Evolutionary conservation across 75 land plant species (phyloP).

Genomic region (Pseudotsuga menziesii): DNA sequence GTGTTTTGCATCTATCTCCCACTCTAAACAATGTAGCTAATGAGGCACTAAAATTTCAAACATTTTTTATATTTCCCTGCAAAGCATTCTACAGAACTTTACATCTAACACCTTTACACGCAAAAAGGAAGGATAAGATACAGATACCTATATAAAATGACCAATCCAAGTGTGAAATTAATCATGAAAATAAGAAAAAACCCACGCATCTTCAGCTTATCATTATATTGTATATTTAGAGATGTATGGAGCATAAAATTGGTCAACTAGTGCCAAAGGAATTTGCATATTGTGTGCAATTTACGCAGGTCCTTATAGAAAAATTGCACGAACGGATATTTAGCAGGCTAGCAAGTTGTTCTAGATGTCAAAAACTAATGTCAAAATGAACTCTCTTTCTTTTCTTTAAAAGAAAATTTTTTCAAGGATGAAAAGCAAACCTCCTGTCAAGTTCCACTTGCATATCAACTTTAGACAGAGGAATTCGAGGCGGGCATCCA

Average conservation of each 20-base stretch:
- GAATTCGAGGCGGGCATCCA: constrained; percentile 88
- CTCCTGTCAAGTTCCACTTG: constrained; percentile 91
- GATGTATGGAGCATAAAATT: too few relatives aligned
- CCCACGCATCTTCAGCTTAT: too few relatives aligned
- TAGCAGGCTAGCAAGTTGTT: background rate
- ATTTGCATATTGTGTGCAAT: too few relatives aligned
- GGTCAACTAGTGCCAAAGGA: too few relatives aligned
- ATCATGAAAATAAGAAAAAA: background rate
- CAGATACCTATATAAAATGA: background rate
- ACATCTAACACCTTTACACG: background rate
- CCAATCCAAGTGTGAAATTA: background rate
- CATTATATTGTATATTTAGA: too few relatives aligned
- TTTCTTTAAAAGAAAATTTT: background rate
- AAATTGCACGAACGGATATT: background rate
- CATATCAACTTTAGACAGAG: constrained; percentile 80
- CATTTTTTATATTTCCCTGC: too few relatives aligned
- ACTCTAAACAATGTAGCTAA: too few relatives aligned
- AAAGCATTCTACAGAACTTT: background rate
- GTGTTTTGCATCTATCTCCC: background rate
- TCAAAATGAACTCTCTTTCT: background rate
- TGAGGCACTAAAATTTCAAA: too few relatives aligned
- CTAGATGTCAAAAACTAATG: background rate
- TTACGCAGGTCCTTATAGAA: too few relatives aligned
- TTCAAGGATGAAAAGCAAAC: constrained; percentile 21
- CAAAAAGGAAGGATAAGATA: background rate